These are phyloP conservation scores for Leccinum pseudoinsigne DNA, from an alignment of 1,284 basidiomycete species.

Conservation along the genomic window DNA sequence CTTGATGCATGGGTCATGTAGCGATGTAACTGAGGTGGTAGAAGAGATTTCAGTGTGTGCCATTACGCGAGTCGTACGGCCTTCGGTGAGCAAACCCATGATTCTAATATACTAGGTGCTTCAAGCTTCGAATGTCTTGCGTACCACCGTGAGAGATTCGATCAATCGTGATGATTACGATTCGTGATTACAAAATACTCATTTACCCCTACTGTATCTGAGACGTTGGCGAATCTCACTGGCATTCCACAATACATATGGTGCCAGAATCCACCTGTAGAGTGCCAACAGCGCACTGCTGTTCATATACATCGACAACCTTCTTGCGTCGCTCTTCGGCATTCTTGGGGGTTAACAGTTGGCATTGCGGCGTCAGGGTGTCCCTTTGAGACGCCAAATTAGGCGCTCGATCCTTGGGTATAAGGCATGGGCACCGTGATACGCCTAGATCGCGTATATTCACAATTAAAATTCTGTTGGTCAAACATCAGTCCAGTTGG, in stretches of 20 bases:
- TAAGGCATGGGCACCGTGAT: background rate
- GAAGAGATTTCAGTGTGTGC: too few species aligned
- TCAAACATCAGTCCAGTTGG: background rate
- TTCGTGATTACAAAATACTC: background rate
- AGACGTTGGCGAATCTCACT: background rate
- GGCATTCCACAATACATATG: background rate
- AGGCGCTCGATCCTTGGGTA: background rate
- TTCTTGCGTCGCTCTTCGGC: background rate
- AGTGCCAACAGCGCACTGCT: background rate
- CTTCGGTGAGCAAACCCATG: background rate
- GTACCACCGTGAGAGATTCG: background rate
- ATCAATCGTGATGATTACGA: background rate
- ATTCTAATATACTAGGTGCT: background rate
- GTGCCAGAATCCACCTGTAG: background rate
- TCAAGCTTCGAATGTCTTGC: too few species aligned
- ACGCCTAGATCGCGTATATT: background rate
- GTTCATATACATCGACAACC: background rate
- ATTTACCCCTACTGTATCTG: background rate
- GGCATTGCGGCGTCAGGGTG: background rate
- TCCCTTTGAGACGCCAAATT: background rate
- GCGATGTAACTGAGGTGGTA: background rate
- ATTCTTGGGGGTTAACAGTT: background rate
- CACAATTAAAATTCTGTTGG: background rate
- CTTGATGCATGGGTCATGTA: background rate
- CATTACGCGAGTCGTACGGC: background rate